Base-by-base conservation (phyloP, 176 grass and related monocot genomes). In the Aegilops bicornis region DNA sequence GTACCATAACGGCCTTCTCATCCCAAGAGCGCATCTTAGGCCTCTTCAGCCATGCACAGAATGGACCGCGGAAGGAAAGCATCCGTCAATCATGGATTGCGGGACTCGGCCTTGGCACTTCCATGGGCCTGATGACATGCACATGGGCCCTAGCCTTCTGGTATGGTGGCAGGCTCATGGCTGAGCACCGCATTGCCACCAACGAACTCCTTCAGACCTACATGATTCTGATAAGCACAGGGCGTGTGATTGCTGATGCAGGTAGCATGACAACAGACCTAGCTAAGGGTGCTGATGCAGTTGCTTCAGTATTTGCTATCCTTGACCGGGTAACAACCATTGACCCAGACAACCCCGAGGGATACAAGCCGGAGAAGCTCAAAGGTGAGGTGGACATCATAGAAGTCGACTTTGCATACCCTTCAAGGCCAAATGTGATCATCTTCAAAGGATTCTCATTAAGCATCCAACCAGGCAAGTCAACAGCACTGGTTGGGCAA, bases 201-300 rank as follows among this genome's bases (percentile, higher is more conserved):
- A 88, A 93, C 83, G 76, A 75, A 25, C 87, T 98, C 58, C 90
- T 98, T 80, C 87, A 92, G 33, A 98, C 93, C 36, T 93, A 93
- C 79, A 92, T 92, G 91, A 89, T 98, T 85, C 91, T 98, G 10
- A 80, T 92, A 73, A 93, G 89, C 87, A 95, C 95, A 62, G 95
- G 95, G 2, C 89, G 91, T 80, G 91, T 98, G n/a, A 95, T 98
- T 73, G 95, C 93, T 16, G 95, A 98, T 75, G 95, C 95, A 33
- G 95, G 91, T 37, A 92, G 89, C 77, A 98, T 98, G 89, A 98
- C 95, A 43, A 93, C 87, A 2, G 95, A 98, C 86, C 91, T 98
- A 10, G 93, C 87, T 20, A 98, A 98, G 87, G 95, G 95, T 58
- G 89, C 93, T 64, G 95, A 98, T 79, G 86, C 93, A 7, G 89